A percentile compares a stretch with the other conserved stretches of the same genome.
Conservation (phyloP, 805 yeast species). For the Peterozyma toletana region DNA sequence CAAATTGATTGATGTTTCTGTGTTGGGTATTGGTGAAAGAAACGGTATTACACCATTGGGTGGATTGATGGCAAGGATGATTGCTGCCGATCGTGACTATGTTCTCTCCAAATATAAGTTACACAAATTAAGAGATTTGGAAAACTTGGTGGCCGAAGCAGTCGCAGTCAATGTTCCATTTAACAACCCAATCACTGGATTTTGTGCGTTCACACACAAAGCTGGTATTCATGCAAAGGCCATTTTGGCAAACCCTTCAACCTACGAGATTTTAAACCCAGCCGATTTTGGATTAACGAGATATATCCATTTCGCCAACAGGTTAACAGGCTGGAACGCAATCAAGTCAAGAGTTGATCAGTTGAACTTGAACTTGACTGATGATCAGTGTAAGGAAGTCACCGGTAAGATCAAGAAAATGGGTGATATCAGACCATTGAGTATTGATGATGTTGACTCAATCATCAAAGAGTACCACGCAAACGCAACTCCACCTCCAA, state of each 20-base stretch:
- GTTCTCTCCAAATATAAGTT: conserved; percentile 90
- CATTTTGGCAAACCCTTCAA: conserved; percentile 94
- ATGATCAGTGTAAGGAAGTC: conserved; percentile 91
- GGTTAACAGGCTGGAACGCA: conserved; percentile 99
- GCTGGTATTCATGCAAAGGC: conserved; percentile 99
- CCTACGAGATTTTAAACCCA: conserved; percentile 96
- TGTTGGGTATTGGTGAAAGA: conserved; percentile 97
- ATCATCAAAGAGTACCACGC: conserved; percentile 92
- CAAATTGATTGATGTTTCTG: conserved; percentile 87
- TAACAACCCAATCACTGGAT: conserved; percentile 98
- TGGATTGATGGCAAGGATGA: conserved; percentile 98
- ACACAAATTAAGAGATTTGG: conserved; percentile 93
- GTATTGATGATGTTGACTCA: conserved; percentile 95
- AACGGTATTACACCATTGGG: conserved; percentile 98
- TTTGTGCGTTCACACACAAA: conserved; percentile 99
- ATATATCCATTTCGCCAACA: conserved; percentile 95
- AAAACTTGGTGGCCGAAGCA: conserved; percentile 93
- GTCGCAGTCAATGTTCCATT: conserved; percentile 96
- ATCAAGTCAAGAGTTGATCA: conserved; percentile 98
- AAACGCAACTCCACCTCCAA: conserved; percentile 49
- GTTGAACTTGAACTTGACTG: conserved; percentile 81
- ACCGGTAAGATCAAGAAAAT: conserved; percentile 87
- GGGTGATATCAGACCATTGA: conserved; percentile 92
- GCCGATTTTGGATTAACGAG: conserved; percentile 92
- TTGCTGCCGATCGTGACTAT: conserved; percentile 95